Evolutionary conservation across 2,329 filamentous ascomycete species (phyloP).

Genomic region (Fonsecaea nubica): DNA sequence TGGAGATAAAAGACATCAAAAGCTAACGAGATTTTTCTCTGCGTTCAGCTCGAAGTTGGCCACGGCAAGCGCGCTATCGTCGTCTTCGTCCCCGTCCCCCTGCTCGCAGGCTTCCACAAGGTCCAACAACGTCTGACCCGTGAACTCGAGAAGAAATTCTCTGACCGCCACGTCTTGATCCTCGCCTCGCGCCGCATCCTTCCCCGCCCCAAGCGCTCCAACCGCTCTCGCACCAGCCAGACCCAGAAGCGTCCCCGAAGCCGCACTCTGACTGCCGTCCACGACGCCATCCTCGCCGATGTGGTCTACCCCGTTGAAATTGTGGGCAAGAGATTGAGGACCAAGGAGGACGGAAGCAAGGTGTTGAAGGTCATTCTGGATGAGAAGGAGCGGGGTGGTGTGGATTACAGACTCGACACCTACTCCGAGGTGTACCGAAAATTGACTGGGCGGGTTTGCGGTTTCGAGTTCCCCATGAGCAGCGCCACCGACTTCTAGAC

Average conservation of each 20-base stretch:
- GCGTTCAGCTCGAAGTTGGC: constrained; percentile 92
- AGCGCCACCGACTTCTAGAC: constrained; percentile 79
- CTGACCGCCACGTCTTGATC: constrained; percentile 99
- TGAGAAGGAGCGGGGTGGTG: constrained; percentile 99
- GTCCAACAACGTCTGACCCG: constrained; percentile 99
- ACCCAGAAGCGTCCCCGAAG: constrained; percentile 99
- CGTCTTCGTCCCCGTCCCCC: constrained; percentile 99
- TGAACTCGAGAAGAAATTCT: constrained; percentile 99
- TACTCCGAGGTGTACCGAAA: constrained; percentile 99
- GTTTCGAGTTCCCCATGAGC: constrained; percentile 97
- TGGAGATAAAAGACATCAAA: not conserved
- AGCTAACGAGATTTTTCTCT: constrained; percentile 45
- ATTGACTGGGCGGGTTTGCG: constrained; percentile 93
- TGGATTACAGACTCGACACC: constrained; percentile 99
- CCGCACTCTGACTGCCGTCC: constrained; percentile 96
- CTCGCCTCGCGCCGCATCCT: constrained; percentile 98
- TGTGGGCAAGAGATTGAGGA: constrained; percentile 97
- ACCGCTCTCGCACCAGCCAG: constrained; percentile 92
- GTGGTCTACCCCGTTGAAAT: constrained; percentile 99
- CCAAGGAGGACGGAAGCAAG: constrained; percentile 99
- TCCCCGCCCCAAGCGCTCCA: constrained; percentile 97
- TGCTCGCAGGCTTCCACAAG: constrained; percentile 98
- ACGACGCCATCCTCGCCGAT: constrained; percentile 97
- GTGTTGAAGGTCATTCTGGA: constrained; percentile 98
- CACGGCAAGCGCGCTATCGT: constrained; percentile 99